Percentiles rank a stretch among this genome's conserved stretches.
Evolutionary conservation across 345 rosid genomes (phyloP).

Genomic region (Hypericum androsaemum): DNA sequence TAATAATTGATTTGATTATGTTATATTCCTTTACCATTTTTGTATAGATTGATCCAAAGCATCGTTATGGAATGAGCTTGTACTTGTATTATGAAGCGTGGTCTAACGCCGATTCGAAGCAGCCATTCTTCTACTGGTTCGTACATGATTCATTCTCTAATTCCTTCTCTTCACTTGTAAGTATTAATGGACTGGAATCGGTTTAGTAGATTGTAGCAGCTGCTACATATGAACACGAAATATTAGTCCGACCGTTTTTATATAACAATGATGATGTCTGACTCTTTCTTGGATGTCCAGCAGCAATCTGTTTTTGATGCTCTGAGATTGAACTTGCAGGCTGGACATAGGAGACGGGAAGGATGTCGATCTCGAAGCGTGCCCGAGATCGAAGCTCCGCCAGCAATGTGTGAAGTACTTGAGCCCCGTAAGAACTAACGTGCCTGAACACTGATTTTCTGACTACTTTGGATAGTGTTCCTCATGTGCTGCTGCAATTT

Average conservation of each 20-base stretch:
- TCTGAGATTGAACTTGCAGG: conserved; percentile 11
- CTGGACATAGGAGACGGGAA: conserved; percentile 36
- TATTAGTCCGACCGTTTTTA: too few relatives aligned
- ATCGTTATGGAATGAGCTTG: conserved; percentile 74
- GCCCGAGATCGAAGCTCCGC: conserved; percentile 31
- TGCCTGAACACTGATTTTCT: too few relatives aligned
- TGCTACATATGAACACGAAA: too few relatives aligned
- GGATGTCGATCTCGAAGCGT: conserved; percentile 22
- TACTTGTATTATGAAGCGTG: conserved; percentile 71
- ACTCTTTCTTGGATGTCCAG: too few relatives aligned
- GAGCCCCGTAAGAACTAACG: conserved; percentile 59
- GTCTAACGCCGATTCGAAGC: conserved; percentile 62
- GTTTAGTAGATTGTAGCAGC: too few relatives aligned
- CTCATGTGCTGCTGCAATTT: conserved; percentile 6
- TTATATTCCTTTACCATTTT: too few relatives aligned
- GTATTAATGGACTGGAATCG: background rate
- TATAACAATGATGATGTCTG: too few relatives aligned
- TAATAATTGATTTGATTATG: too few relatives aligned
- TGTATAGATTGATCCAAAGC: conserved; percentile 38
- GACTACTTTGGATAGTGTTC: too few relatives aligned
- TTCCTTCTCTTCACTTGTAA: background rate
- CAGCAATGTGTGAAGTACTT: conserved; percentile 30
- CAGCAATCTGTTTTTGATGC: too few relatives aligned
- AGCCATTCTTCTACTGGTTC: conserved; percentile 92
- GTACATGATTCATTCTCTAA: background rate